Evolutionary conservation across 2,329 filamentous ascomycete species (phyloP), one percentile per base, ranked within the genome.

Genomic region (Apiospora rasikravindrae): DNA sequence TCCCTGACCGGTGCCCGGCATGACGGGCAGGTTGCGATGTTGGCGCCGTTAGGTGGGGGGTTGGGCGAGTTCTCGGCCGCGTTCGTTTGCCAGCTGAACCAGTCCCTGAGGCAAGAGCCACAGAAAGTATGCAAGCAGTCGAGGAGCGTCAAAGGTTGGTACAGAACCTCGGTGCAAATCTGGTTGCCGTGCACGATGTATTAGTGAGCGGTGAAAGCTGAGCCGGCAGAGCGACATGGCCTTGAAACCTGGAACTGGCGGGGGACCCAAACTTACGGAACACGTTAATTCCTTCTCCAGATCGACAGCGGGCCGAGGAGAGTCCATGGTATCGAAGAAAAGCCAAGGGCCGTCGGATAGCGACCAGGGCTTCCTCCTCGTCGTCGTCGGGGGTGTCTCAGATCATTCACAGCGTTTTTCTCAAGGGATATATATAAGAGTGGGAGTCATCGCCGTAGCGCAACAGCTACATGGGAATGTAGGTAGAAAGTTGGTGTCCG

Each of bases 51-150:
- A 70, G 85, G 76, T 74, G 89, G 86, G 57, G 86, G 84, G 14
- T 83, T 83, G 16, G 87, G 87, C 2, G 84, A 83, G 72, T 82
- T 84, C 74, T 88, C 88, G 61, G 88, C 88, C 19, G 87, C 86
- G 42, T 87, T 85, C 49, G 91, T 91, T 81, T 98, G 94, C 82
- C 91, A 96, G 74, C 87, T 86, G 81, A 98, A 99, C 96, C 96
- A 99, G 85, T 97, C 94, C 82, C 97, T 98, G 73, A 98, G 83
- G 80, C 96, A 99, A 51, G 94, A 93, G 75, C 95, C 96, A 85
- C 96, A 99, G 83, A 97, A 99, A 66, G 96, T 98, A 84, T 98
- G 95, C 64, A 98, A 89, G 81, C 95, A 98, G 85, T 98, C 94
- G 82, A 98, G 93, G 69, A 97, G 90, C 40, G 95, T 97, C 75